phyloP scores from a whole-genome alignment of 2,329 filamentous ascomycete genomes.

The Hortaea werneckii region DNA sequence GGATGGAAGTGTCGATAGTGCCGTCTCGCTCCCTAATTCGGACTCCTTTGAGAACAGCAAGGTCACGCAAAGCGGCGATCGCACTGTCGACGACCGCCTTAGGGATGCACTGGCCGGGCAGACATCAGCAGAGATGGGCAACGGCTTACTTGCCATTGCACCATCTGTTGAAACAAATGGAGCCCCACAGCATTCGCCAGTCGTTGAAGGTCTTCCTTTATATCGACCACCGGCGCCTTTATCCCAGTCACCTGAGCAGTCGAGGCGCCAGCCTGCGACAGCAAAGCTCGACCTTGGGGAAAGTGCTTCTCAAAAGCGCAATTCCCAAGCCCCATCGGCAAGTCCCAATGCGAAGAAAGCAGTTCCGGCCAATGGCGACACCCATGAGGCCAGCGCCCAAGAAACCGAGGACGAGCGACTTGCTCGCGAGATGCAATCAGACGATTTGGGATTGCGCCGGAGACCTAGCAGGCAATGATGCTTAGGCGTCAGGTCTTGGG shows the following conservation, averaged over 20 bases:
- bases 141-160: neutral
- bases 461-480: neutral
- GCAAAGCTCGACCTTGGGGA: constrained; percentile 6
- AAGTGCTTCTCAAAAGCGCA: constrained; percentile 11
- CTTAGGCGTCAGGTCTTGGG: neutral
- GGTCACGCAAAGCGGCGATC: neutral
- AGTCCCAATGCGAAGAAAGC: constrained; percentile 6
- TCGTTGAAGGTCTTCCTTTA: constrained; percentile 13
- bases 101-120: constrained; percentile 2
- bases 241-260: constrained; percentile 20
- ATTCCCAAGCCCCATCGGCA: constrained; percentile 9
- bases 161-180: constrained; percentile 1
- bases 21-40: constrained; percentile 17
- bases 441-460: constrained; percentile 10
- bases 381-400: neutral
- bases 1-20: constrained; percentile 23
- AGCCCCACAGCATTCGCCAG: neutral
- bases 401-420: constrained; percentile 8
- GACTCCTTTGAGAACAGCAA: constrained; percentile 5
- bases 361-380: neutral
- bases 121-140: neutral
- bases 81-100: constrained; percentile 5
- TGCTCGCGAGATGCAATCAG: constrained; percentile 12
- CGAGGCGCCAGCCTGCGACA: constrained; percentile 11
- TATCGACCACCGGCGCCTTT: constrained; percentile 20